Evolutionary conservation across 306 rosid species (phyloP), one percentile per base, ranked within the genome.

Genomic region (Comarum palustre): DNA sequence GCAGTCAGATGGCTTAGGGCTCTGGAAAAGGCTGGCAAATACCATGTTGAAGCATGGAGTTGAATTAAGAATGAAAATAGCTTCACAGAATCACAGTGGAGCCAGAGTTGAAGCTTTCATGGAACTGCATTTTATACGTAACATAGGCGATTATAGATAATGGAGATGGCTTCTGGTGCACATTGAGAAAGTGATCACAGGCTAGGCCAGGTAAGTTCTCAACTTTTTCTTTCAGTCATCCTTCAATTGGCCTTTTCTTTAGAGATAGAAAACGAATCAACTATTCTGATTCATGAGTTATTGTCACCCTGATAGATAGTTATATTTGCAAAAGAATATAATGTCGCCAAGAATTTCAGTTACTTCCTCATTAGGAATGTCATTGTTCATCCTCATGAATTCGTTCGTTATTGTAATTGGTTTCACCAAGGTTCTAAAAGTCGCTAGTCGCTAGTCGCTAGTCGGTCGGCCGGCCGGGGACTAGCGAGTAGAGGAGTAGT

Each of bases 1-100:
- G 91, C 98, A 54, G 80, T 46, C 46, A 84, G 90, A 81, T 94
- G 91, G 96, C 81, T 89, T 77, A 87, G 87, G 55, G 82, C 82
- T 45, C 82, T 89, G 72, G 96, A 91, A 77, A 94, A 58, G 78
- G 83, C 84, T 60, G 91, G 92, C 68, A 91, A 75, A 79, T 94
- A 75, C 84, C 89, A 84, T 67, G 76, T 91, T 48, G 96, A 94
- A 83, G 97, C 92, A n/a, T 93, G 97, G 98, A 84, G 89, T 79
- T 90, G 81, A 81, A 29, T 43, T 57, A 16, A 9, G 14, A 32
- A 15, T 2, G 6, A 62, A 32, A 24, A 34, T 34, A 34, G 38
- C 38, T 34, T 3, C 38, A 34, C 38, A 3, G 38, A 34, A 34
- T 34, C 38, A 34, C 38, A 34, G 38, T 34, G 31, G 31, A 29